A percentile compares a stretch with the other conserved stretches of the same genome.
These are phyloP conservation scores for Cyphellophora europaea DNA, from an alignment of 2,329 filamentous ascomycete genomes.

Conservation along the genomic window DNA sequence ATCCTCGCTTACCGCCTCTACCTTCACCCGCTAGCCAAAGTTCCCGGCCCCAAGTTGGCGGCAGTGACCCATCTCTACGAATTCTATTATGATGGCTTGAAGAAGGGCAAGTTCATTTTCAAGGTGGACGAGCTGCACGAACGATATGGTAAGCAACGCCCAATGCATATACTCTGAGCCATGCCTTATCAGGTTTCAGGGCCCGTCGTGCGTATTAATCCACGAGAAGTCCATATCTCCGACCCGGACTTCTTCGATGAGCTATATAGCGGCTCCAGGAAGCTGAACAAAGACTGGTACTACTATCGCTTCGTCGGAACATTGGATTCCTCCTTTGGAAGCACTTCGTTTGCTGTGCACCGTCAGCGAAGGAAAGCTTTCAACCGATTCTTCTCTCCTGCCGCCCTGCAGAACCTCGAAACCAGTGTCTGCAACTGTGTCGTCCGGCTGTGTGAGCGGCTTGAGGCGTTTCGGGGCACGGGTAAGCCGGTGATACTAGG, in stretches of 20 bases:
- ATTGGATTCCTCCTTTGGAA: slow-evolving; percentile 18
- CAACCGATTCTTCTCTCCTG: slow-evolving; percentile 27
- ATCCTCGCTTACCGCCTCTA: slow-evolving; percentile 15
- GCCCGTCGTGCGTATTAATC: slow-evolving; percentile 17
- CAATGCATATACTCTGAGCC: too few species aligned
- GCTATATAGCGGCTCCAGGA: slow-evolving; percentile 14
- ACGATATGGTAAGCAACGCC: slow-evolving; percentile 25
- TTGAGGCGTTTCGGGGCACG: slow-evolving; percentile 10
- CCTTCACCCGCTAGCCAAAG: slow-evolving; percentile 14
- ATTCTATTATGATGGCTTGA: slow-evolving; percentile 16
- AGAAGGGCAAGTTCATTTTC: slow-evolving; percentile 24
- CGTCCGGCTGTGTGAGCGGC: slow-evolving; percentile 14
- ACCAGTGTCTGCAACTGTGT: slow-evolving; percentile 5
- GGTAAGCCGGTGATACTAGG: slow-evolving; percentile 14
- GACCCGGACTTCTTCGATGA: slow-evolving; percentile 18
- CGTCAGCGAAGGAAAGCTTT: slow-evolving; percentile 24
- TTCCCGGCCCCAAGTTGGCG: slow-evolving; percentile 15
- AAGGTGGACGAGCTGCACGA: slow-evolving; percentile 27
- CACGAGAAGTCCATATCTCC: slow-evolving; percentile 16
- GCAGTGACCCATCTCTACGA: slow-evolving; percentile 27
- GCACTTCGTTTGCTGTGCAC: slow-evolving; percentile 23
- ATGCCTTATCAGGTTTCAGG: slow-evolving; percentile 28
- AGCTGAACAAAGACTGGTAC: slow-evolving; percentile 15
- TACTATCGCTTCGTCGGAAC: slow-evolving; percentile 15
- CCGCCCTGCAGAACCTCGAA: slow-evolving; percentile 5